These are phyloP conservation scores for Myxozyma mucilagina DNA, from an alignment of 805 yeast genomes.

Conservation along the genomic window DNA sequence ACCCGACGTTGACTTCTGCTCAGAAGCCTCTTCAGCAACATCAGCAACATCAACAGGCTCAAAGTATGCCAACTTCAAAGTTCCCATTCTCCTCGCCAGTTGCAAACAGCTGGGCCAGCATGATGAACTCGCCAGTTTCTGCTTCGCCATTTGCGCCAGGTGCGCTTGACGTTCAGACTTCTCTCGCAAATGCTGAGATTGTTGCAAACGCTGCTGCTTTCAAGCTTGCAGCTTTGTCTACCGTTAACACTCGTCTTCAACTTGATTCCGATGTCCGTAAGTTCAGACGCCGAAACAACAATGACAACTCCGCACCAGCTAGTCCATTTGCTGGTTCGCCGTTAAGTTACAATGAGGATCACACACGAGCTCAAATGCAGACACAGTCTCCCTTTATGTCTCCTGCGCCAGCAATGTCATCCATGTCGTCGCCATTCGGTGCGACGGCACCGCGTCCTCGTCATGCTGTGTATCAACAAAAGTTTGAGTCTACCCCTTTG, in stretches of 20 bases:
- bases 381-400: constrained; percentile 10
- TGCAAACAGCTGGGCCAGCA: constrained; percentile 37
- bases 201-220: constrained; percentile 45
- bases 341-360: background rate
- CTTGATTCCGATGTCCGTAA: constrained; percentile 44
- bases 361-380: background rate
- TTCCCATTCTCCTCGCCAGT: constrained; percentile 17
- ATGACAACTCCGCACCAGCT: background rate
- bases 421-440: constrained; percentile 10
- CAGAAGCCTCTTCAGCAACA: constrained; percentile 5
- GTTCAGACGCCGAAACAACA: constrained; percentile 31
- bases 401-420: constrained; percentile 7
- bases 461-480: constrained; percentile 3
- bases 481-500: constrained; percentile 5
- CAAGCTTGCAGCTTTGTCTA: constrained; percentile 66
- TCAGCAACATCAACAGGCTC: constrained; percentile 2
- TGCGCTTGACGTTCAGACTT: background rate
- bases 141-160: constrained; percentile 13
- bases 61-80: background rate
- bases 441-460: constrained; percentile 9
- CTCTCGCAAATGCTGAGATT: constrained; percentile 36
- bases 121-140: constrained; percentile 36
- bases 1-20: background rate
- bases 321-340: background rate
- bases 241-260: constrained; percentile 57